Base-by-base conservation (phyloP, 2,329 filamentous ascomycete species). In the Colletotrichum eremochloae region DNA sequence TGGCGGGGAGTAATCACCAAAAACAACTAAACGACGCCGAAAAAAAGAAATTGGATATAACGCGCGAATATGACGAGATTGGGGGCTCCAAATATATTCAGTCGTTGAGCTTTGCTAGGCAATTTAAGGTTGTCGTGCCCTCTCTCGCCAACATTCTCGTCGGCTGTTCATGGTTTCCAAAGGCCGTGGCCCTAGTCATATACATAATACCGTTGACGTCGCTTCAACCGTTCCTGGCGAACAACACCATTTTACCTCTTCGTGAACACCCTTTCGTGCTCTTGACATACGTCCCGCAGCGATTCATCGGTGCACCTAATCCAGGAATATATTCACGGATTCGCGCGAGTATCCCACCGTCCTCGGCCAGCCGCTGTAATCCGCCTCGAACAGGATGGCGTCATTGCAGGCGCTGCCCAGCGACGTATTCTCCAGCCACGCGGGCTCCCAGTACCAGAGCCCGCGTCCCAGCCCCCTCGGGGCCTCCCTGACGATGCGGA, bases 371-470 rank as follows among this genome's bases (percentile, higher is more conserved):
- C n/a, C 57, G 55, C 60, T 64, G 46, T 72, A 69, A n/a, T 72
- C 66, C 31, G 69, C 40, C 46, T 72, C 69, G 31, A 72, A 72
- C 29, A 72, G 46, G 29, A 65, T 69, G 6, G 69, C 69, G 36
- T 72, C 69, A 9, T 72, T 69, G 29, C 69, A 72, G 20, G 63
- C 69, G 20, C 69, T 72, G 11, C 69, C 69, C n/a, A 72, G 38
- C 11, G 66, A 69, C 14, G 69, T 72, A 24, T 72, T 72, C 46
- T 72, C 64, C 4, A 65, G n/a, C 64, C 64, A 67, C 14, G 67
- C 55, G 2, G 66, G 60, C 24, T 72, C 70, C 70, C 70, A 72
- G 15, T 72, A 72, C 66, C 60, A 72, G 9, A 72, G 20, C 5
- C 70, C 70, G 20, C 52, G 60, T 24, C 70, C 70, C 31, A 72